Evolutionary conservation across 2,329 filamentous ascomycete species (phyloP).

Genomic region (Cladosporium velox): DNA sequence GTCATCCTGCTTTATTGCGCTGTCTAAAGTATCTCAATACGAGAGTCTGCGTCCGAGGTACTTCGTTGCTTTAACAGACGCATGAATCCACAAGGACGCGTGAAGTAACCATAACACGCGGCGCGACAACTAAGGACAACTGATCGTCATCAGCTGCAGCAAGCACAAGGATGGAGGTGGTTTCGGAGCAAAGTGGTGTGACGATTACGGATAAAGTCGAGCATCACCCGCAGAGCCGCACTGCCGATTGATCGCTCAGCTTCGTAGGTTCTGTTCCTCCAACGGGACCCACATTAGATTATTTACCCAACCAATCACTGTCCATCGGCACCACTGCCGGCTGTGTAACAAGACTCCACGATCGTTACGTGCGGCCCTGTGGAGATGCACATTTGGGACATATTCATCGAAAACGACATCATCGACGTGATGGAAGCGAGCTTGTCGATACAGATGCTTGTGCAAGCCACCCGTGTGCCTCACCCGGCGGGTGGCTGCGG

Average conservation of each 20-base stretch:
- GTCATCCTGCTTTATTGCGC: neutral
- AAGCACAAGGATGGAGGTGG: neutral
- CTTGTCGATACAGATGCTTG: constrained; percentile 1
- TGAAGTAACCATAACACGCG: neutral
- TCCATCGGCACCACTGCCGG: neutral
- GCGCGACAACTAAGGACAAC: neutral
- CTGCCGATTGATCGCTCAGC: constrained; percentile 2
- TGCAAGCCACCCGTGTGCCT: constrained; percentile 12
- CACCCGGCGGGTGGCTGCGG: constrained; percentile 11
- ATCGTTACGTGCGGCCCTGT: constrained; percentile 4
- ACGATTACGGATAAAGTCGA: constrained; percentile 13
- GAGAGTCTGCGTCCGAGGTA: no score
- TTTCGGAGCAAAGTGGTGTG: neutral
- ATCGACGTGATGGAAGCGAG: constrained; percentile 3
- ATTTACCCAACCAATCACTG: constrained; percentile 7
- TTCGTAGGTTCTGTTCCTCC: neutral
- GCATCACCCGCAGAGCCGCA: constrained; percentile 11
- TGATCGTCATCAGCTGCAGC: neutral
- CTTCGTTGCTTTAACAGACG: no score
- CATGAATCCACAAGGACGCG: no score
- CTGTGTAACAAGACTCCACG: constrained; percentile 1
- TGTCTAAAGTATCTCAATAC: no score
- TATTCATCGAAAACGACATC: neutral
- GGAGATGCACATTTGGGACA: constrained; percentile 8
- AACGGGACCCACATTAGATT: neutral